These are phyloP conservation scores for Echinochloa phyllopogon DNA, from an alignment of 176 grass and related monocot species.

Conservation along the genomic window DNA sequence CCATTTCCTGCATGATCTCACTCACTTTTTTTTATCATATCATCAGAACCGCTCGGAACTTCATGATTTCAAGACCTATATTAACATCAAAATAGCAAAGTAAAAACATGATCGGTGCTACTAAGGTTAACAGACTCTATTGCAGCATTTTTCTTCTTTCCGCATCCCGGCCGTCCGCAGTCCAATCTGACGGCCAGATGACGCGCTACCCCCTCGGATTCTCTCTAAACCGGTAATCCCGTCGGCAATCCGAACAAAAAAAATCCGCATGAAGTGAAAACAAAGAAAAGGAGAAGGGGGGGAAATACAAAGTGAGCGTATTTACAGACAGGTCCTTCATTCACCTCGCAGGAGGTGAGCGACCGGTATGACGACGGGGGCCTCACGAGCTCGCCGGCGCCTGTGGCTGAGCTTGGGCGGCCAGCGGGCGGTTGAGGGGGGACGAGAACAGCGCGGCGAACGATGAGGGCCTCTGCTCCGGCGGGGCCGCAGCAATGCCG, in stretches of 20 bases:
- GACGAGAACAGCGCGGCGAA: slow-evolving; percentile 78
- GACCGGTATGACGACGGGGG: background rate
- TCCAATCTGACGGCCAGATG: slow-evolving; percentile 26
- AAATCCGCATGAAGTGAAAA: background rate
- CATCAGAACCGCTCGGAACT: background rate
- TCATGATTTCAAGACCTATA: background rate
- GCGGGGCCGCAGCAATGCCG: background rate
- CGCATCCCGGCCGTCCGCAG: slow-evolving; percentile 16
- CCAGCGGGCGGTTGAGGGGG: slow-evolving; percentile 27
- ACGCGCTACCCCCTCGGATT: slow-evolving; percentile 16
- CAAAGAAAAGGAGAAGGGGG: too few relatives aligned
- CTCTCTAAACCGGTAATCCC: slow-evolving; percentile 9
- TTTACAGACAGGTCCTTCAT: slow-evolving; percentile 36
- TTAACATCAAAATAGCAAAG: background rate
- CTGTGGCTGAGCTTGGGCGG: slow-evolving; percentile 23
- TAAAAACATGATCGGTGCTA: background rate
- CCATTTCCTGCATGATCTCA: background rate
- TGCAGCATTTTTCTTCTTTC: slow-evolving; percentile 31
- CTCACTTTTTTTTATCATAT: background rate
- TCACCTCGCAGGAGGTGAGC: slow-evolving; percentile 25
- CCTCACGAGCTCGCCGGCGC: slow-evolving; percentile 51
- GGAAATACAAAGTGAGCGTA: slow-evolving; percentile 6
- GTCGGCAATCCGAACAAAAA: slow-evolving; percentile 46
- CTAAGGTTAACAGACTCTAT: slow-evolving; percentile 32
- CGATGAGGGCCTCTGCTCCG: slow-evolving; percentile 57